Evolutionary conservation across 2,329 filamentous ascomycete genomes (phyloP).

Genomic region (Phyllosticta citrichinensis): DNA sequence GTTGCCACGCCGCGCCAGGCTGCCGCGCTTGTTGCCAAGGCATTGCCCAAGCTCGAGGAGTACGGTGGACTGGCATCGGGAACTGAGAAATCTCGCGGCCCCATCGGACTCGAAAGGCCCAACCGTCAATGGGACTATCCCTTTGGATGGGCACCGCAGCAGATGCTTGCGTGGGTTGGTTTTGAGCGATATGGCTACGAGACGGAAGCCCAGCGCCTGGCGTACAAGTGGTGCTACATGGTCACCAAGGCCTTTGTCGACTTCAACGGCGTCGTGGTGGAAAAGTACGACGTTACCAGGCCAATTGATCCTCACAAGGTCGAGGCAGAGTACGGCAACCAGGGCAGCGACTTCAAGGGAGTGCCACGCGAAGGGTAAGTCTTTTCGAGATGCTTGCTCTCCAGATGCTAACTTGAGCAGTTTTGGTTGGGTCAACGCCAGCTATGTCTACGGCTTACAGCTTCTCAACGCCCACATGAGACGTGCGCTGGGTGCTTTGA

Average conservation of each 20-base stretch:
- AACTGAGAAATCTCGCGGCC: constrained; percentile 78
- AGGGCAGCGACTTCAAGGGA: constrained; percentile 89
- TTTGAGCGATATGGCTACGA: constrained; percentile 84
- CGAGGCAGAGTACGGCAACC: constrained; percentile 95
- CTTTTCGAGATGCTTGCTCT: neutral
- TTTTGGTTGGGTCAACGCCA: constrained; percentile 98
- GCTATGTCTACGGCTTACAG: constrained; percentile 86
- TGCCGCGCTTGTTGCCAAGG: constrained; percentile 67
- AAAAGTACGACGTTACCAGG: constrained; percentile 96
- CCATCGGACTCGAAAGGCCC: constrained; percentile 67
- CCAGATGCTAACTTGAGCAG: constrained; percentile 39
- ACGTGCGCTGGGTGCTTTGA: constrained; percentile 78
- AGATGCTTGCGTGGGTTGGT: constrained; percentile 95
- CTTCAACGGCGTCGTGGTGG: constrained; percentile 95
- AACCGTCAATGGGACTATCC: constrained; percentile 99
- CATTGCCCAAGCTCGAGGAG: constrained; percentile 78
- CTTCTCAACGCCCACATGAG: constrained; percentile 83
- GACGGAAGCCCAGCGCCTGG: constrained; percentile 77
- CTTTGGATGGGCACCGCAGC: constrained; percentile 96
- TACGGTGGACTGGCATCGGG: constrained; percentile 82
- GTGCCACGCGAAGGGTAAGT: constrained; percentile 92
- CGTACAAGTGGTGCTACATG: constrained; percentile 98
- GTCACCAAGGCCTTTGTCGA: constrained; percentile 97
- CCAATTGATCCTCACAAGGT: constrained; percentile 86
- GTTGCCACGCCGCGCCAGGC: constrained; percentile 79